Evolutionary conservation across 2,329 filamentous ascomycete genomes (phyloP).

Genomic region (Claviceps cyperi): DNA sequence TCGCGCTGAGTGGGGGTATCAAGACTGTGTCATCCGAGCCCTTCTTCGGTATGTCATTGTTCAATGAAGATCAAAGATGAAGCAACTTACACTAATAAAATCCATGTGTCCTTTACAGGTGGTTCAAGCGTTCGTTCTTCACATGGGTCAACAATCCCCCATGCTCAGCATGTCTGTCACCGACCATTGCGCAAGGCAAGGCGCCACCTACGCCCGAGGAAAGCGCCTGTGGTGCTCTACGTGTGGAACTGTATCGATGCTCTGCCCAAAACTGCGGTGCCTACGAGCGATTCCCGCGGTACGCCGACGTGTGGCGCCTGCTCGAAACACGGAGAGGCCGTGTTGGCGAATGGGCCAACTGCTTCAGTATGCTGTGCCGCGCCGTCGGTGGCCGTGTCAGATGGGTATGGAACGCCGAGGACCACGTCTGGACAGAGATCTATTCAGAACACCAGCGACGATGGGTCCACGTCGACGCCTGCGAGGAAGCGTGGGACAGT

Average conservation of each 20-base stretch:
- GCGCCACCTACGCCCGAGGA: conserved; percentile 79
- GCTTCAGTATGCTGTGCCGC: conserved; percentile 95
- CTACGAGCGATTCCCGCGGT: conserved; percentile 83
- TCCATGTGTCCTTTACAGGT: conserved; percentile 23
- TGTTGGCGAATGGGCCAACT: conserved; percentile 94
- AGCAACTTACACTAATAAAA: conserved; percentile 8
- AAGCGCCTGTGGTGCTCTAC: conserved; percentile 68
- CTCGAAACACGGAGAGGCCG: conserved; percentile 76
- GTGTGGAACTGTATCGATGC: conserved; percentile 85
- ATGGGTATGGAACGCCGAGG: conserved; percentile 97
- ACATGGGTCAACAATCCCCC: conserved; percentile 92
- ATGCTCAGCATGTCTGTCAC: conserved; percentile 67
- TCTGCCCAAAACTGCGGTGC: conserved; percentile 59
- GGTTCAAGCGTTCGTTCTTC: conserved; percentile 95
- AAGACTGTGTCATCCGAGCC: conserved; percentile 87
- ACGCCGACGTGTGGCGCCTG: conserved; percentile 87
- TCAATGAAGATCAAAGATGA: background rate
- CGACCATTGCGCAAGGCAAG: conserved; percentile 71
- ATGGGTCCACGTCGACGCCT: conserved; percentile 95
- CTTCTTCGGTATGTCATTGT: conserved; percentile 53
- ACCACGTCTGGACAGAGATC: conserved; percentile 95
- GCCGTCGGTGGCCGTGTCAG: conserved; percentile 81
- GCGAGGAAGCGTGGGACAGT: conserved; percentile 91
- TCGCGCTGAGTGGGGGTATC: conserved; percentile 87
- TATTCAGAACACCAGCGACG: conserved; percentile 87